Conservation (phyloP, 306 rosid genomes). For the Nissolia schottii region DNA sequence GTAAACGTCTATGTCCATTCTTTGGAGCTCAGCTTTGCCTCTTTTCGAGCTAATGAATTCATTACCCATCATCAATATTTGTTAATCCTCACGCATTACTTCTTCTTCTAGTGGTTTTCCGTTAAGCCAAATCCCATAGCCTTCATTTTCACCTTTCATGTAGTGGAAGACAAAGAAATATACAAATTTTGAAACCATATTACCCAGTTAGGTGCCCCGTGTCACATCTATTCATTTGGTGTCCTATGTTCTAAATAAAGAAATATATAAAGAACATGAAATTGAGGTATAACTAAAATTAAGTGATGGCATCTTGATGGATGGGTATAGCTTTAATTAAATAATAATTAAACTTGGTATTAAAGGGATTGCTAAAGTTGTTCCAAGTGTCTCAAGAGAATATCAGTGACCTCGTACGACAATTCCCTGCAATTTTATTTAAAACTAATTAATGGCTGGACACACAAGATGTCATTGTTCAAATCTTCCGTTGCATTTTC, state of each 20-base stretch:
- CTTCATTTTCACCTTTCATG: not conserved
- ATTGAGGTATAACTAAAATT: not conserved
- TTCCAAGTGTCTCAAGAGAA: constrained; percentile 23
- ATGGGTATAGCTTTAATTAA: constrained; percentile 1
- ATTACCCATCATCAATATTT: not conserved
- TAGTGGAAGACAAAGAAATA: not conserved
- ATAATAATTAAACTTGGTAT: constrained; percentile 4
- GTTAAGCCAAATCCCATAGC: not conserved
- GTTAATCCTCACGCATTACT: not conserved
- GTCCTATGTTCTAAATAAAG: not conserved
- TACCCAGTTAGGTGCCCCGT: not conserved
- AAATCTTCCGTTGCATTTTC: not conserved
- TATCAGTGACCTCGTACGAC: constrained; percentile 9
- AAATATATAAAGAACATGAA: not conserved
- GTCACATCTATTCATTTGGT: not conserved
- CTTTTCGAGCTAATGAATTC: not conserved
- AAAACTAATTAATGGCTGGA: not conserved
- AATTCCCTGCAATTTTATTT: not conserved
- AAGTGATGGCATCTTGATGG: not conserved
- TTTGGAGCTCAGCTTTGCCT: not conserved
- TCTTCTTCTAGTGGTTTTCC: not conserved
- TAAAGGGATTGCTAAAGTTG: constrained; percentile 25
- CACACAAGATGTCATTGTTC: constrained; percentile 8
- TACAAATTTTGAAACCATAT: not conserved
- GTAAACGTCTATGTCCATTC: not conserved